Evolutionary conservation across 1,284 basidiomycete species (phyloP).

Genomic region (Caloboletus inedulis): DNA sequence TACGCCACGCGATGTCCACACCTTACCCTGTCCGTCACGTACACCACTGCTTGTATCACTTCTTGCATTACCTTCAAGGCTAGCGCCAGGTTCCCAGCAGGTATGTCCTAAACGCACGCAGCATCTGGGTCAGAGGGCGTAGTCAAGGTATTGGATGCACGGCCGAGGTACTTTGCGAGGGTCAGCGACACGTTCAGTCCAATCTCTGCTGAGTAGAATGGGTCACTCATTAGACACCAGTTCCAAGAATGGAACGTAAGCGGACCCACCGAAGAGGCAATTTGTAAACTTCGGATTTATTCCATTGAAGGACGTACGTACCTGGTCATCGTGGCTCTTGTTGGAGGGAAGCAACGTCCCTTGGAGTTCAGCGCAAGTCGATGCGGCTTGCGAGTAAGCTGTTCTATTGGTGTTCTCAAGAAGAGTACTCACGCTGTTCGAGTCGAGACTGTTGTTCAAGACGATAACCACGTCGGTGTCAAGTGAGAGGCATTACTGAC

Average conservation of each 20-base stretch:
- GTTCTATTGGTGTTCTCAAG: slow-evolving; percentile 8
- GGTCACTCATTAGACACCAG: neutral
- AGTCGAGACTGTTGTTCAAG: slow-evolving; percentile 21
- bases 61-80: too few relatives aligned
- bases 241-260: too few relatives aligned
- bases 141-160: slow-evolving; percentile 9
- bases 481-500: too few relatives aligned
- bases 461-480: slow-evolving; percentile 16
- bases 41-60: too few relatives aligned
- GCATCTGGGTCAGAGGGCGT: neutral
- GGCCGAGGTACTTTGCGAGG: slow-evolving; percentile 10
- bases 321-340: too few relatives aligned
- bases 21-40: too few relatives aligned
- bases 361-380: slow-evolving; percentile 13
- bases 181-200: slow-evolving; percentile 1
- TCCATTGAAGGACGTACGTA: neutral
- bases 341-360: slow-evolving; percentile 13
- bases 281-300: neutral
- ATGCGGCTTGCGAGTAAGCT: slow-evolving; percentile 11
- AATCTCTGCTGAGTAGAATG: slow-evolving; percentile 10
- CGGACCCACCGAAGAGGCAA: slow-evolving; percentile 14
- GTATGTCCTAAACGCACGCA: neutral
- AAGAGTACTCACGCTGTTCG: slow-evolving; percentile 15
- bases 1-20: too few relatives aligned
- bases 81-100: neutral